Conservation (phyloP, 1,139 yeast species). For the Meyerozyma elateridarum region DNA sequence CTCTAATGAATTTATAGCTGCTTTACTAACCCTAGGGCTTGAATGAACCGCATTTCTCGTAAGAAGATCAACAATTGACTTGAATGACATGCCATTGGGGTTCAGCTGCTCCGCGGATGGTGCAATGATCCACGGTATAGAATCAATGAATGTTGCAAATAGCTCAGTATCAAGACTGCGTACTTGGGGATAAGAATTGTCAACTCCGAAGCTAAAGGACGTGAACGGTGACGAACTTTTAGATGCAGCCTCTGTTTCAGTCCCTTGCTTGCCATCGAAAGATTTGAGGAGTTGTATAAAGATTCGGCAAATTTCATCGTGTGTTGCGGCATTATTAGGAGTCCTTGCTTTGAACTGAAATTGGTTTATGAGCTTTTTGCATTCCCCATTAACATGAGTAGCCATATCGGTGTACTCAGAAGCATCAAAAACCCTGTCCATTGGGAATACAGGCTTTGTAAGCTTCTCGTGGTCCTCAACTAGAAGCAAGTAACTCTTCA, state of each 20-base stretch:
- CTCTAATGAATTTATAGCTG: constrained; percentile 61
- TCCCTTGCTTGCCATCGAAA: constrained; percentile 63
- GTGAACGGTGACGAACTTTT: constrained; percentile 30
- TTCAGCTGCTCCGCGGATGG: constrained; percentile 25
- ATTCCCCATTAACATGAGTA: constrained; percentile 3
- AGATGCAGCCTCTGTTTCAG: constrained; percentile 14
- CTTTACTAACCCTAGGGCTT: constrained; percentile 54
- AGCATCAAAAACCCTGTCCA: constrained; percentile 45
- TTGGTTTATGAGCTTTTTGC: constrained; percentile 16
- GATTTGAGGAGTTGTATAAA: constrained; percentile 54
- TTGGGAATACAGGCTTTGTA: constrained; percentile 72
- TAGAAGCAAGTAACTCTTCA: constrained; percentile 66
- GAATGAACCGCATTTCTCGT: constrained; percentile 73
- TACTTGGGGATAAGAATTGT: constrained; percentile 28
- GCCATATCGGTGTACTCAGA: constrained; percentile 8
- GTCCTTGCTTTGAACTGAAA: constrained; percentile 38
- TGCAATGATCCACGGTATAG: constrained; percentile 64
- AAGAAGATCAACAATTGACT: constrained; percentile 65
- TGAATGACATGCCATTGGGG: constrained; percentile 48
- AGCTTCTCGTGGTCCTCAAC: constrained; percentile 56
- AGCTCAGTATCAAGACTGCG: constrained; percentile 49
- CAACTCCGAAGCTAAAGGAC: constrained; percentile 52
- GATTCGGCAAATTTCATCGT: constrained; percentile 71
- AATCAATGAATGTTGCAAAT: constrained; percentile 65
- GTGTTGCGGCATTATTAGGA: constrained; percentile 48